Percentiles rank a stretch among this genome's conserved stretches.
These are phyloP conservation scores for Spongospora subterranea DNA, from an alignment of 208 protist species.

Conservation along the genomic window DNA sequence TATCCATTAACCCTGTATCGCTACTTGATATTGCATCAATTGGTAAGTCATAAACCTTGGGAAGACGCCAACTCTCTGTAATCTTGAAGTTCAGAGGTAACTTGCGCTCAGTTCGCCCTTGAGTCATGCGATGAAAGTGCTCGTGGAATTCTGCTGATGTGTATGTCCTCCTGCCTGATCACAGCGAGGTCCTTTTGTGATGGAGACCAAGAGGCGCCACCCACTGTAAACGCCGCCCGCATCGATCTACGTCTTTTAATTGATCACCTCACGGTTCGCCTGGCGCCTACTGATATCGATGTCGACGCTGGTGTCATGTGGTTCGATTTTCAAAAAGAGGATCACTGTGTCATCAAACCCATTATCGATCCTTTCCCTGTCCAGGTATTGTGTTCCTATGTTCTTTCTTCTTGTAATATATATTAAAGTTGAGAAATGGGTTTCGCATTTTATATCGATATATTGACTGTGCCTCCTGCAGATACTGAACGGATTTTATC, in stretches of 20 bases:
- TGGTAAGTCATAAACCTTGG: neutral
- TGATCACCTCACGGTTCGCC: neutral
- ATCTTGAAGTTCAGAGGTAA: neutral
- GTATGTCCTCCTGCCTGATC: neutral
- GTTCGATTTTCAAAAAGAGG: slow-evolving; percentile 31
- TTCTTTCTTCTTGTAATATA: too few relatives aligned
- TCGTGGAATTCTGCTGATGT: neutral
- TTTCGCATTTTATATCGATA: too few relatives aligned
- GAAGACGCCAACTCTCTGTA: too few relatives aligned
- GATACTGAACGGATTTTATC: too few relatives aligned
- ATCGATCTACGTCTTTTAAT: neutral
- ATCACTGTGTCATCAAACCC: neutral
- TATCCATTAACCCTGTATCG: neutral
- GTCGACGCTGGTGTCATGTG: slow-evolving; percentile 2
- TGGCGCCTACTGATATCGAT: slow-evolving; percentile 48
- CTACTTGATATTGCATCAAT: slow-evolving; percentile 32
- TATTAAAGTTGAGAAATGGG: too few relatives aligned
- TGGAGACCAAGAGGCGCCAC: neutral
- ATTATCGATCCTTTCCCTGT: slow-evolving; percentile 32
- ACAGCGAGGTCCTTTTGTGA: neutral
- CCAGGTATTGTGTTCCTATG: too few relatives aligned
- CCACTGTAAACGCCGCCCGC: neutral
- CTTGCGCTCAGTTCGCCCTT: neutral
- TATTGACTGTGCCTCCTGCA: too few relatives aligned
- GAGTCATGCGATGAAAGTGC: neutral